These are phyloP conservation scores for Podila verticillata DNA, from an alignment of 192 early-diverging fungal species.

Conservation along the genomic window DNA sequence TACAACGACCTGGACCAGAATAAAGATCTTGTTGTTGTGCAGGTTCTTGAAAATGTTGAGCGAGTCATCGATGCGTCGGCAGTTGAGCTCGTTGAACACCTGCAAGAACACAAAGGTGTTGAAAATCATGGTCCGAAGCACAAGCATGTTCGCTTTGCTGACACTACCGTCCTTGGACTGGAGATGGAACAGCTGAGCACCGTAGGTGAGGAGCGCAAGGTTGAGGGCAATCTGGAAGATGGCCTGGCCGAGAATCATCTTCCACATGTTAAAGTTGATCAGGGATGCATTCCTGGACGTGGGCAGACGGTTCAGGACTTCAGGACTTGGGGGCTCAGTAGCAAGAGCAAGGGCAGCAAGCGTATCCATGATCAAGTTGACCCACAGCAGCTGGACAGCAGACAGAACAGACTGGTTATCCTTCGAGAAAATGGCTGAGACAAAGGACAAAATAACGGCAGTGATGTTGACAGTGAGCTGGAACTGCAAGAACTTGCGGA, in stretches of 20 bases:
- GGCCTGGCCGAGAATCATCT: conserved; percentile 91
- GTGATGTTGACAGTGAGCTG: conserved; percentile 87
- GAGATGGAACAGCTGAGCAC: conserved; percentile 71
- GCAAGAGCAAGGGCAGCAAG: conserved; percentile 92
- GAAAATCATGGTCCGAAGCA: conserved; percentile 85
- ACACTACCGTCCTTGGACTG: conserved; percentile 19
- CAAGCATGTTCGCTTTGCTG: conserved; percentile 42
- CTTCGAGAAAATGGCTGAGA: conserved; percentile 71
- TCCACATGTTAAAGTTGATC: conserved; percentile 91
- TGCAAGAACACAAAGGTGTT: conserved; percentile 96
- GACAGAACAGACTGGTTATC: conserved; percentile 80
- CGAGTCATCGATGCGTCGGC: conserved; percentile 79
- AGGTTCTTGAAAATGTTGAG: conserved; percentile 93
- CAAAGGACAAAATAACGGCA: conserved; percentile 77
- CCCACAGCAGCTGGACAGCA: conserved; percentile 93
- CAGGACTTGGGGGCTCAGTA: conserved; percentile 88
- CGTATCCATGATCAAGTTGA: conserved; percentile 96
- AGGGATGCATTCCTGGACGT: conserved; percentile 77
- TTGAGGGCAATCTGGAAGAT: conserved; percentile 89
- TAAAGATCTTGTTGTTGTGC: conserved; percentile 82
- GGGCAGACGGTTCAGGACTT: conserved; percentile 83
- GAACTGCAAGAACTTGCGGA: conserved; percentile 90
- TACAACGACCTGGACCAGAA: conserved; percentile 78
- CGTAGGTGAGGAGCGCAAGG: conserved; percentile 66
- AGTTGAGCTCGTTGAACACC: conserved; percentile 96